Conservation (phyloP, 2,329 filamentous ascomycete species). For the Ustilaginoidea virens region DNA sequence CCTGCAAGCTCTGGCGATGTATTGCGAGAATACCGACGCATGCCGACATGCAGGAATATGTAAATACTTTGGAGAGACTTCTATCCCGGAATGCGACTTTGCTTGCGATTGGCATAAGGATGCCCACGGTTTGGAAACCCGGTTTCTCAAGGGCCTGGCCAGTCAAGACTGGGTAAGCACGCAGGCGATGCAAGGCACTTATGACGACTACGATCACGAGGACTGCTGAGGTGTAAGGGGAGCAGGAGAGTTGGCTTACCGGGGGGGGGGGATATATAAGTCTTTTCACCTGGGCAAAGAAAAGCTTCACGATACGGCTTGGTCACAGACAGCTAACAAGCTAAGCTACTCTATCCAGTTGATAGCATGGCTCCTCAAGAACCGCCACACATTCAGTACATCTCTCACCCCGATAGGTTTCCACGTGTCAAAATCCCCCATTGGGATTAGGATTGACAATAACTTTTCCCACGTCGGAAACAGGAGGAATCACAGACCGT, state of each 20-base stretch:
- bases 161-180: slow-evolving; percentile 49
- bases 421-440: slow-evolving; percentile 2
- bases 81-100: slow-evolving; percentile 47
- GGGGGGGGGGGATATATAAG: no score
- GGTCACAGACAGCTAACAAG: no score
- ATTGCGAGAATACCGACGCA: slow-evolving; percentile 59
- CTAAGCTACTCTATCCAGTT: no score
- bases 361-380: no score
- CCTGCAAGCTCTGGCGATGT: slow-evolving; percentile 53
- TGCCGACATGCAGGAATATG: slow-evolving; percentile 68
- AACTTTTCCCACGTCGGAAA: slow-evolving; percentile 16
- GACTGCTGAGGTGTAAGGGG: no score
- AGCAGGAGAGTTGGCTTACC: no score
- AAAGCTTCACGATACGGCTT: no score
- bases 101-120: slow-evolving; percentile 73
- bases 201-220: slow-evolving; percentile 34
- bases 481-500: slow-evolving; percentile 12
- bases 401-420: no score
- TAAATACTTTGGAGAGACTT: slow-evolving; percentile 59
- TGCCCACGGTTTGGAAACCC: slow-evolving; percentile 35
- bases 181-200: slow-evolving; percentile 42
- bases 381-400: no score
- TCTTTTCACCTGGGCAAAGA: no score
- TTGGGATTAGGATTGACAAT: slow-evolving; percentile 21
- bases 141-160: slow-evolving; percentile 39